Evolutionary conservation across 306 rosid genomes (phyloP).

Genomic region (Mimosa pudica): DNA sequence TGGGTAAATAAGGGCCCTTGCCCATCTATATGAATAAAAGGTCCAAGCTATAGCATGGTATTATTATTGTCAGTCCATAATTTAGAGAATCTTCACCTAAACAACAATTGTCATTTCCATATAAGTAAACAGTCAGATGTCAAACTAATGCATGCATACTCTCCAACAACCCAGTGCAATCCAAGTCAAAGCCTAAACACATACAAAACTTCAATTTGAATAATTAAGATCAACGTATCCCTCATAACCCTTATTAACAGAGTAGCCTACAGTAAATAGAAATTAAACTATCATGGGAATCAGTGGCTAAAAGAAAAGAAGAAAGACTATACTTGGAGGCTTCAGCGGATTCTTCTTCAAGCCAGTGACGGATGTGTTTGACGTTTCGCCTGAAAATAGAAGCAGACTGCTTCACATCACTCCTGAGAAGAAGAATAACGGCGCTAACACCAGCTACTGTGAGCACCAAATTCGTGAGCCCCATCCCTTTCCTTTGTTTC

Average conservation of each 20-base stretch:
- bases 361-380: conserved; percentile 57
- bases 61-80: not conserved
- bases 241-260: not conserved
- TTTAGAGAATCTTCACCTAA: conserved; percentile 1
- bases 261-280: not conserved
- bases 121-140: not conserved
- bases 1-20: too few relatives aligned
- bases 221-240: conserved; percentile 4
- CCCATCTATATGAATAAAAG: not conserved
- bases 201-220: not conserved
- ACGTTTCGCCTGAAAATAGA: conserved; percentile 46
- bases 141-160: not conserved
- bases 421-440: conserved; percentile 48
- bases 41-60: not conserved
- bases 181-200: conserved; percentile 11
- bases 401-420: conserved; percentile 58
- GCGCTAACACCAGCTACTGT: conserved; percentile 62
- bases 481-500: conserved; percentile 29
- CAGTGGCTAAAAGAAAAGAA: not conserved
- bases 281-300: not conserved
- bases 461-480: conserved; percentile 50
- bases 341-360: conserved; percentile 55
- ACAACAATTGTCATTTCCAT: not conserved
- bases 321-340: conserved; percentile 39
- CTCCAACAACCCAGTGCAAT: not conserved